These are phyloP conservation scores for Cladophialophora carrionii DNA, from an alignment of 2,329 filamentous ascomycete genomes.

Conservation along the genomic window DNA sequence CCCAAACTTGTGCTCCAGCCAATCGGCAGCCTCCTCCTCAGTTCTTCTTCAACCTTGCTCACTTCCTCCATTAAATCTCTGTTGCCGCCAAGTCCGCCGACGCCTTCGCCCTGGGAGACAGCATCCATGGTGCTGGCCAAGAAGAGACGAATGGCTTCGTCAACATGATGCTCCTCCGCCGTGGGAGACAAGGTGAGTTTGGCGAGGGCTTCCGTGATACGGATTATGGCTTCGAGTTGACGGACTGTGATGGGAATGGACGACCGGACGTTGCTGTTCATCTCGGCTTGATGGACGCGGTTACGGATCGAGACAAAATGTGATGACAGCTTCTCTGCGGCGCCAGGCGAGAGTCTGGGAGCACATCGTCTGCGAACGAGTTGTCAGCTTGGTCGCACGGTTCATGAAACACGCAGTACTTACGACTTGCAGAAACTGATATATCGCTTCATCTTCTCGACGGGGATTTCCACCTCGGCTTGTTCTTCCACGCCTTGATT, in stretches of 20 bases:
- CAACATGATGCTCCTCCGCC: constrained; percentile 87
- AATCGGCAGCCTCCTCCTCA: constrained; percentile 84
- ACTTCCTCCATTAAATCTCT: constrained; percentile 92
- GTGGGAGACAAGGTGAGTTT: constrained; percentile 85
- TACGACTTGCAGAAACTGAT: constrained; percentile 96
- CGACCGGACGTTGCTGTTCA: constrained; percentile 85
- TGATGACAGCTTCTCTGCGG: constrained; percentile 91
- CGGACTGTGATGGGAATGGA: constrained; percentile 97
- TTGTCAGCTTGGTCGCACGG: constrained; percentile 10
- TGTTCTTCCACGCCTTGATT: constrained; percentile 80
- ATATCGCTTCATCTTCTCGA: constrained; percentile 97
- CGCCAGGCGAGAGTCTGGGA: constrained; percentile 84
- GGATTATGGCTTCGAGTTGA: constrained; percentile 94
- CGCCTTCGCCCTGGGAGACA: constrained; percentile 82
- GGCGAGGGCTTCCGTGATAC: constrained; percentile 93
- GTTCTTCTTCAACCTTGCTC: constrained; percentile 81
- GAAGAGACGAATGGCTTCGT: constrained; percentile 96
- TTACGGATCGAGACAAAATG: constrained; percentile 96
- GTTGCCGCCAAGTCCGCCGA: constrained; percentile 60
- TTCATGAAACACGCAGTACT: constrained; percentile 45
- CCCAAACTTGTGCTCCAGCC: constrained; percentile 93
- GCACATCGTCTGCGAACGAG: constrained; percentile 72
- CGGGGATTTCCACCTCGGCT: constrained; percentile 81
- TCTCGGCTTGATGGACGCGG: constrained; percentile 88
- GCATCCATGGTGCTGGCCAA: constrained; percentile 97